These are phyloP conservation scores for Dryas drummondii DNA, from an alignment of 306 rosid genomes.

Conservation along the genomic window DNA sequence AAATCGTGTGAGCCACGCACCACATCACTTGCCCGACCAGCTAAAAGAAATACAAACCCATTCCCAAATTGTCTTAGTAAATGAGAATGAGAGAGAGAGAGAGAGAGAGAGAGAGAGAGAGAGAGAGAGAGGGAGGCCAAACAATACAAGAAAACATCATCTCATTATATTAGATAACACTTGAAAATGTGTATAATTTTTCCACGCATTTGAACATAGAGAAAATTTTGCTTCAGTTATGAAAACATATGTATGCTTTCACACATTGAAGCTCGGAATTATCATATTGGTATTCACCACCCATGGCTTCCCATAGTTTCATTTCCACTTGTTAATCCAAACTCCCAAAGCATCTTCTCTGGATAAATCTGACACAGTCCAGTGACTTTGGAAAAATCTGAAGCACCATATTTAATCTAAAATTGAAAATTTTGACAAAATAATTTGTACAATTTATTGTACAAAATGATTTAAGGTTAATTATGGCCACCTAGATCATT, in stretches of 20 bases:
- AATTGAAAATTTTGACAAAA: neutral
- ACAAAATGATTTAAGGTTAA: neutral
- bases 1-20: conserved; percentile 90
- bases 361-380: neutral
- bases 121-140: too few species aligned
- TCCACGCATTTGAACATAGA: neutral
- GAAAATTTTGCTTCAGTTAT: neutral
- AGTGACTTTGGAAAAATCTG: neutral
- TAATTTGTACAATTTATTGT: neutral
- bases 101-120: neutral
- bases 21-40: conserved; percentile 94
- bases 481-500: neutral
- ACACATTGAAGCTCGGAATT: neutral
- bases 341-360: neutral
- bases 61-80: neutral
- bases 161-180: neutral
- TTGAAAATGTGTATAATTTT: neutral
- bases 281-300: neutral
- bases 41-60: conserved; percentile 39
- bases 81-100: neutral
- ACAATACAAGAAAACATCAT: neutral
- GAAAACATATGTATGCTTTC: neutral
- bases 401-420: neutral
- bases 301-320: neutral
- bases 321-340: neutral